A percentile compares a stretch with the other conserved stretches of the same genome.
Evolutionary conservation across 2,329 filamentous ascomycete species (phyloP).

Genomic region (Colletotrichum falcatum): DNA sequence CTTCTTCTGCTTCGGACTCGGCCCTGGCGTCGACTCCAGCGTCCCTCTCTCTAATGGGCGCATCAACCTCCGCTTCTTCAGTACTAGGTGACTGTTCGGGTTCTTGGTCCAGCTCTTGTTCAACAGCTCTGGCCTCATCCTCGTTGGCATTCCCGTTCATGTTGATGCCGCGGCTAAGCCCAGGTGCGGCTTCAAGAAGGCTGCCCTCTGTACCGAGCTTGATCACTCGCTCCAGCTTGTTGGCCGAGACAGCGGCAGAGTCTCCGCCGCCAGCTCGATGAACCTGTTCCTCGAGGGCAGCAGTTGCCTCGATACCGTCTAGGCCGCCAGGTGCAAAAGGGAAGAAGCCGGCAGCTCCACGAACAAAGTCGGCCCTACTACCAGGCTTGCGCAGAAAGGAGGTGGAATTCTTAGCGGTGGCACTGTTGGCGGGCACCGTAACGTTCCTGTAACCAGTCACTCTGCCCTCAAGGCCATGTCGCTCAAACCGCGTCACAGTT

Average conservation of each 20-base stretch:
- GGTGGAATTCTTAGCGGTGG: slow-evolving; percentile 95
- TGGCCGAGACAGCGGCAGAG: slow-evolving; percentile 57
- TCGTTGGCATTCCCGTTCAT: slow-evolving; percentile 70
- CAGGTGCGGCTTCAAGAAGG: slow-evolving; percentile 84
- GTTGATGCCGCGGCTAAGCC: slow-evolving; percentile 81
- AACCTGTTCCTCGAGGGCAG: slow-evolving; percentile 83
- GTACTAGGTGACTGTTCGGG: slow-evolving; percentile 51
- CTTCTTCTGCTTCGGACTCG: slow-evolving; percentile 53
- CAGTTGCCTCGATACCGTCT: slow-evolving; percentile 86
- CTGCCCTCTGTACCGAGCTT: slow-evolving; percentile 82
- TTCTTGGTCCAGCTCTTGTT: slow-evolving; percentile 63
- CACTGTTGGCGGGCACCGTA: slow-evolving; percentile 88
- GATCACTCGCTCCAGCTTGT: slow-evolving; percentile 85
- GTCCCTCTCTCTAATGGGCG: slow-evolving; percentile 45
- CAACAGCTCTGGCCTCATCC: slow-evolving; percentile 58
- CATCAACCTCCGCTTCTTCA: slow-evolving; percentile 46
- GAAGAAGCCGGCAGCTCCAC: slow-evolving; percentile 92
- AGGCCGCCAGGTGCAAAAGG: slow-evolving; percentile 93
- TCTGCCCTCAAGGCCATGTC: slow-evolving; percentile 90
- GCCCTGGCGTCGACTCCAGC: background rate
- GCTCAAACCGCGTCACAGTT: slow-evolving; percentile 92
- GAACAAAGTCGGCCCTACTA: slow-evolving; percentile 87
- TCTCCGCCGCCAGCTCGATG: slow-evolving; percentile 57
- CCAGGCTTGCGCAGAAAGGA: slow-evolving; percentile 89
- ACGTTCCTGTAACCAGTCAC: slow-evolving; percentile 96